Evolutionary conservation across 192 early-diverging fungal genomes (phyloP).

Genomic region (Coemansia aciculifera): DNA sequence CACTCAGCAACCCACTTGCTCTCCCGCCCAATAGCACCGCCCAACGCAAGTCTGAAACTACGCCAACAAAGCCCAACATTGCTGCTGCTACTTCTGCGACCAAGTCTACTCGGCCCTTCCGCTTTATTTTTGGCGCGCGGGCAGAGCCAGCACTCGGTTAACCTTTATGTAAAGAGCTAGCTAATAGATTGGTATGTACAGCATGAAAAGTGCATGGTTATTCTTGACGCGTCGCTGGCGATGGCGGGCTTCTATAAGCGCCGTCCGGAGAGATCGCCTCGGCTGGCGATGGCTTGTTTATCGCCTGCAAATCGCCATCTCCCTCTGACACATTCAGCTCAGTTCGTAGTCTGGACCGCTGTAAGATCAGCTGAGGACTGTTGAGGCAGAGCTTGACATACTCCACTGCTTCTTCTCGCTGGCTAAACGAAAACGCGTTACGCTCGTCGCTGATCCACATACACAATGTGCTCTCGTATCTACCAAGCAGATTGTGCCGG

Average conservation of each 20-base stretch:
- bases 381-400: slow-evolving; percentile 29
- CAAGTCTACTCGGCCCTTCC: background rate
- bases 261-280: background rate
- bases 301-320: background rate
- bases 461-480: slow-evolving; percentile 23
- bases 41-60: slow-evolving; percentile 3
- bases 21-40: background rate
- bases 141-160: slow-evolving; percentile 12
- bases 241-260: background rate
- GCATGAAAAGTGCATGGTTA: background rate
- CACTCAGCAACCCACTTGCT: slow-evolving; percentile 6
- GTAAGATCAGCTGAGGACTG: slow-evolving; percentile 1
- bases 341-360: background rate
- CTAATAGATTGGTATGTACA: background rate
- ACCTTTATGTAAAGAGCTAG: background rate
- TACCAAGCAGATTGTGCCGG: slow-evolving; percentile 20
- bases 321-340: background rate
- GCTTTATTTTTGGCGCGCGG: slow-evolving; percentile 11
- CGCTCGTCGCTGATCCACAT: slow-evolving; percentile 20
- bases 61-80: background rate
- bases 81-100: background rate
- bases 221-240: background rate
- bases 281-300: background rate
- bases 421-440: slow-evolving; percentile 36
- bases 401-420: slow-evolving; percentile 19